Evolutionary conservation across 495 filamentous ascomycete genomes (phyloP), one percentile per base, ranked within the genome.

Genomic region (Xylaria longipes): DNA sequence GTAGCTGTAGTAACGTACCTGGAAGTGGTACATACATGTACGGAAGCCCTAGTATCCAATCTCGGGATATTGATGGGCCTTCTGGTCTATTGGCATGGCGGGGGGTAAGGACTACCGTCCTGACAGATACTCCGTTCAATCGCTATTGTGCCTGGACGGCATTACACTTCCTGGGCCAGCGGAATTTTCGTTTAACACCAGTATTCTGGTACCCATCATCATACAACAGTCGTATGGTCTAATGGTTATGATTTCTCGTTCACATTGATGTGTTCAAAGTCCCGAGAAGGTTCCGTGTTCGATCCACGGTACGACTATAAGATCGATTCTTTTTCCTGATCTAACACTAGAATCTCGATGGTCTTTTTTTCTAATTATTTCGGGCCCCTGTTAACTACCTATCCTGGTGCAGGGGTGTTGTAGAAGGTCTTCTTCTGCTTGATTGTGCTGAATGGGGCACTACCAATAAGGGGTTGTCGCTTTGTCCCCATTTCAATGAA

Each of bases 201-300:
- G 1, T 54, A 54, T 14, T 27, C 29, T 15, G 25, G 0, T 1
- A 0, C 1, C 11, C 11, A 27, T 14, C 5, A 2, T 27, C 22
- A 52, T 45, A 45, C 27, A 37, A 11, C 4, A 46, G 71, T 69
- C 71, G 62, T 64, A 66, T 73, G 71, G 57, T 73, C 71, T 73
- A 73, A 69, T 70, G 71, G 71, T 71, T 73, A 73, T 73, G 71
- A 73, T 73, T 73, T 73, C 66, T 65, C 65, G 66, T 73, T 73
- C 71, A 69, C 71, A 73, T 31, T 33, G 37, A 62, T 41, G 29
- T 58, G 67, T 46, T 39, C 67, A 31, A 20, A 65, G 35, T 46
- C 29, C 69, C 69, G 69, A 66, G 67, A 73, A 73, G 67, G 71
- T 73, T 70, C 71, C 71, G 71, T 73, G 71, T 73, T 73, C 71